These are phyloP conservation scores for Fusarium palustre DNA, from an alignment of 2,329 filamentous ascomycete genomes.

Conservation along the genomic window DNA sequence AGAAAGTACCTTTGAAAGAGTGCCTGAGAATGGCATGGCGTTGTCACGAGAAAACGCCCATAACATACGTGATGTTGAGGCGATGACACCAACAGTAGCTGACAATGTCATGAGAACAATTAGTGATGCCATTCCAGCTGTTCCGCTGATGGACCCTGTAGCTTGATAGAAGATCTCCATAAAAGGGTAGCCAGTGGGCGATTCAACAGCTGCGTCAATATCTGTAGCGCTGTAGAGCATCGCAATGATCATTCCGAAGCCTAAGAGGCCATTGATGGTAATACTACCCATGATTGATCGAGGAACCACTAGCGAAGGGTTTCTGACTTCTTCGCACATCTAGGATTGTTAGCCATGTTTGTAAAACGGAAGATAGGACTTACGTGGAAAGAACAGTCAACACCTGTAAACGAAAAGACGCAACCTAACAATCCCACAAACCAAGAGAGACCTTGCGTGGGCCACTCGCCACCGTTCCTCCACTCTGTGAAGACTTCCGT, in stretches of 20 bases:
- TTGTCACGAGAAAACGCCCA: constrained; percentile 42
- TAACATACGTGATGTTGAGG: constrained; percentile 42
- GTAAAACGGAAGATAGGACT: fast-evolving
- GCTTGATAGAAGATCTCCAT: constrained; percentile 45
- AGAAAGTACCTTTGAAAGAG: constrained; percentile 27
- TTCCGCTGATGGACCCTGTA: constrained; percentile 36
- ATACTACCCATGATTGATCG: constrained; percentile 43
- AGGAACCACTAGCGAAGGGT: constrained; percentile 40
- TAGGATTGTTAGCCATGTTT: not conserved
- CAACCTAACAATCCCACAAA: constrained; percentile 42
- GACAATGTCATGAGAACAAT: constrained; percentile 43
- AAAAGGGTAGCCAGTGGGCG: constrained; percentile 40
- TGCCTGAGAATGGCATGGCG: constrained; percentile 38
- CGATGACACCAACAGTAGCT: constrained; percentile 42
- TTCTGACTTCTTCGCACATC: constrained; percentile 44
- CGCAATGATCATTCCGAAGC: constrained; percentile 42
- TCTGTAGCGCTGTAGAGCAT: constrained; percentile 43
- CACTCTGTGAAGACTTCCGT: constrained; percentile 50
- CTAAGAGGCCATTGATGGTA: constrained; percentile 35
- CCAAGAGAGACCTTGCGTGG: constrained; percentile 39
- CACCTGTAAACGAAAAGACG: constrained; percentile 43
- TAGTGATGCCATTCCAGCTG: constrained; percentile 32
- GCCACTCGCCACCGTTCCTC: constrained; percentile 40
- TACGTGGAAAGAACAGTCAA: constrained; percentile 44
- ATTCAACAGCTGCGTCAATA: constrained; percentile 37